These are phyloP conservation scores for Nitzschia inconspicua DNA, from an alignment of 108 stramenopile genomes.

Conservation along the genomic window DNA sequence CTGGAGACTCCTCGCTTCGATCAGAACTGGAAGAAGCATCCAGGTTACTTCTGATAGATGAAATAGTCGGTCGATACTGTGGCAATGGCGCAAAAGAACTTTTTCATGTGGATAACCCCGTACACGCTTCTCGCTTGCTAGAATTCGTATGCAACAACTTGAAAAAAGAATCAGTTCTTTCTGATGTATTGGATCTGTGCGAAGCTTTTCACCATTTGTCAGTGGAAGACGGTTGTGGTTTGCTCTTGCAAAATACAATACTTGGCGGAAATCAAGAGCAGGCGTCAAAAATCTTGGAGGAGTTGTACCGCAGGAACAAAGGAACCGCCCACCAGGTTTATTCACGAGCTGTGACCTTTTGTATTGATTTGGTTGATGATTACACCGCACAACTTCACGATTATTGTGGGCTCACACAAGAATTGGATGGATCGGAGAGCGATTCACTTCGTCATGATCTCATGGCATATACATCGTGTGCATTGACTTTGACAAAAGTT, in stretches of 20 bases:
- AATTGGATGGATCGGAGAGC: too few species aligned
- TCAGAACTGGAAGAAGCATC: conserved; percentile 80
- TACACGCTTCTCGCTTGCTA: conserved; percentile 61
- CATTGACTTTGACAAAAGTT: conserved; percentile 10
- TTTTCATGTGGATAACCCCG: conserved; percentile 76
- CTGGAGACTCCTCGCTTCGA: conserved; percentile 49
- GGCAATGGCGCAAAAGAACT: conserved; percentile 75
- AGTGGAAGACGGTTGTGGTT: conserved; percentile 43
- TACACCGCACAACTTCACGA: neutral
- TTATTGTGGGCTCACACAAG: too few species aligned
- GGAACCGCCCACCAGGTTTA: conserved; percentile 15
- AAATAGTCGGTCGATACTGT: conserved; percentile 74
- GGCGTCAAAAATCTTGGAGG: conserved; percentile 10
- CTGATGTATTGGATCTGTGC: conserved; percentile 60
- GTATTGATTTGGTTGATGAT: conserved; percentile 31
- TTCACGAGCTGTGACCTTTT: conserved; percentile 21
- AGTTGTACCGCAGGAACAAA: conserved; percentile 11
- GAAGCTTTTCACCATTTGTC: conserved; percentile 76
- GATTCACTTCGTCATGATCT: too few species aligned
- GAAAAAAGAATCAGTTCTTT: conserved; percentile 37
- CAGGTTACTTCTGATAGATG: conserved; percentile 64
- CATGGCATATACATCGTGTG: conserved; percentile 24
- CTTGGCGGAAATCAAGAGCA: conserved; percentile 16
- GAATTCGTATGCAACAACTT: conserved; percentile 63
- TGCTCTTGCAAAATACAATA: conserved; percentile 53